These are phyloP conservation scores for Ascochyta rabiei DNA, from an alignment of 2,329 filamentous ascomycete species.

Conservation along the genomic window DNA sequence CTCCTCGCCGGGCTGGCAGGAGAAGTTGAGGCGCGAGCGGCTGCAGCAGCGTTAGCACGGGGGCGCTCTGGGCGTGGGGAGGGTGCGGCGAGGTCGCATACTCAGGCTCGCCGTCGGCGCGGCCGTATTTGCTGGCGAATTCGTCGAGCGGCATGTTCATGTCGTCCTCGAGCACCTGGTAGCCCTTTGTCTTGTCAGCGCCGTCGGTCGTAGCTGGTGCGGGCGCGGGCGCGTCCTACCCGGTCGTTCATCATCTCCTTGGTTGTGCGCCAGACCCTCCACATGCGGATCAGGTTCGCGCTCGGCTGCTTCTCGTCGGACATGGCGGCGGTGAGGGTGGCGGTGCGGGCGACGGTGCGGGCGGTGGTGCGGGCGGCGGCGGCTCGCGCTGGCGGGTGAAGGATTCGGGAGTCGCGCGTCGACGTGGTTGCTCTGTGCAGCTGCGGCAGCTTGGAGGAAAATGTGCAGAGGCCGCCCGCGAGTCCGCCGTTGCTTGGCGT, in stretches of 20 bases:
- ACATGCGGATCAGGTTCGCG: constrained; percentile 66
- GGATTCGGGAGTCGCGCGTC: neutral
- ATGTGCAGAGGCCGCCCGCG: constrained; percentile 25
- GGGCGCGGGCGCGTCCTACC: constrained; percentile 61
- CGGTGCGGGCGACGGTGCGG: no score
- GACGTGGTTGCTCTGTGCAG: constrained; percentile 4
- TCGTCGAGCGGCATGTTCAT: constrained; percentile 83
- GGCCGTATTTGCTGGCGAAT: constrained; percentile 75
- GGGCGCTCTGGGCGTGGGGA: neutral
- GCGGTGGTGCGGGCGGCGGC: constrained; percentile 7
- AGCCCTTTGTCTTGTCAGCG: constrained; percentile 68
- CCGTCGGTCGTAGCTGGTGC: constrained; percentile 19
- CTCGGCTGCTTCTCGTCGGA: constrained; percentile 32
- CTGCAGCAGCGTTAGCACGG: constrained; percentile 54
- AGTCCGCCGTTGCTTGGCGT: constrained; percentile 15
- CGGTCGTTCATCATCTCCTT: constrained; percentile 94
- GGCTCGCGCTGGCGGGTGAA: constrained; percentile 5
- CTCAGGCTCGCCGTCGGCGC: constrained; percentile 76
- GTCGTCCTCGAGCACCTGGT: constrained; percentile 89
- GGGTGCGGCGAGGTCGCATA: constrained; percentile 54
- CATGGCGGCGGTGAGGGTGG: constrained; percentile 26
- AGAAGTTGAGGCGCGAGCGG: constrained; percentile 84
- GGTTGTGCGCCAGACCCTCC: constrained; percentile 91
- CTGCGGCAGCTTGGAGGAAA: constrained; percentile 31
- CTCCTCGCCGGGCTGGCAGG: constrained; percentile 78